These are phyloP conservation scores for rapeseed (Brassica napus) DNA, from an alignment of 345 rosid genomes.

Conservation along the genomic window DNA sequence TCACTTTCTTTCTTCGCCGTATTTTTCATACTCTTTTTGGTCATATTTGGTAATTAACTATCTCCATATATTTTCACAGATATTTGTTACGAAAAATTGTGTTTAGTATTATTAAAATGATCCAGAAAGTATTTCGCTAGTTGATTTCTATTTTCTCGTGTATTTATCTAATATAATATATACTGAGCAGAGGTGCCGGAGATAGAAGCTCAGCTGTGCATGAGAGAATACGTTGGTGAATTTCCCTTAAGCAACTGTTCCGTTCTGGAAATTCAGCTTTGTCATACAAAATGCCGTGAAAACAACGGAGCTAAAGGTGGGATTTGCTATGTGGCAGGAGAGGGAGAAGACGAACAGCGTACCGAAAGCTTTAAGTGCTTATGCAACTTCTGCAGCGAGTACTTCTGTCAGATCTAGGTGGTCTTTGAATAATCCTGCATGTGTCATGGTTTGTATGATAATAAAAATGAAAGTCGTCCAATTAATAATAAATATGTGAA, in stretches of 20 bases:
- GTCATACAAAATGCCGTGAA: constrained; percentile 17
- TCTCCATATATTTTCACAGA: not conserved
- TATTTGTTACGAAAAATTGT: not conserved
- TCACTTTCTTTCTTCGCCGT: constrained; percentile 6
- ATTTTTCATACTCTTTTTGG: constrained; percentile 6
- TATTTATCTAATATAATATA: not conserved
- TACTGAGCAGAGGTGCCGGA: constrained; percentile 18
- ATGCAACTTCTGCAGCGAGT: constrained; percentile 24
- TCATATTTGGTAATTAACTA: constrained; percentile 17
- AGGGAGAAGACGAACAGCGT: not conserved
- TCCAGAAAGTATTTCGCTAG: not conserved
- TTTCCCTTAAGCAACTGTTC: constrained; percentile 13
- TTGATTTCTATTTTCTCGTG: not conserved
- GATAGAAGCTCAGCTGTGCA: constrained; percentile 19
- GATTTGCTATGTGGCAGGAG: constrained; percentile 1
- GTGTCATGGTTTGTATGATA: not conserved
- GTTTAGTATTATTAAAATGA: not conserved
- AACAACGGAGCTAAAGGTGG: constrained; percentile 24
- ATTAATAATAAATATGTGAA: no score
- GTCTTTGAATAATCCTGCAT: not conserved
- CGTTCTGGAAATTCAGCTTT: not conserved
- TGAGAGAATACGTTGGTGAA: constrained; percentile 33
- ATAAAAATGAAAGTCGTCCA: not conserved
- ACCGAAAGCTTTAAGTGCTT: not conserved
- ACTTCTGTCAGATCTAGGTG: not conserved